Base-by-base conservation (phyloP, 2,329 filamentous ascomycete species). In the Trichoderma semiorbis region DNA sequence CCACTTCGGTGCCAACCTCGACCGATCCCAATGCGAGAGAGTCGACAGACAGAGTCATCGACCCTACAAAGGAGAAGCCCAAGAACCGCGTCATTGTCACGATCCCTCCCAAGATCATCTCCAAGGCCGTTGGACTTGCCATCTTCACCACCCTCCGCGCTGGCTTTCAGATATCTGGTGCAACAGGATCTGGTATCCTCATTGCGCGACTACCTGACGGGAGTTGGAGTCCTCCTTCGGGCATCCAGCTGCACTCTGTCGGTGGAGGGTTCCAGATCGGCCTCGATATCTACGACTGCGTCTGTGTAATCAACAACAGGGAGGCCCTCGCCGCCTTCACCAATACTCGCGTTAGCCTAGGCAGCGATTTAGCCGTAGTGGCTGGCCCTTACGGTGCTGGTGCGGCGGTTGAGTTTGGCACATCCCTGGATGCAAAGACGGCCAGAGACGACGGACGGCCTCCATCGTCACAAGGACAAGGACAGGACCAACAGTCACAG, bases 271-370 rank as follows among this genome's bases (percentile, higher is more conserved):
- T 97, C 78, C 86, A 95, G 72, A 88, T 93, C 1, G 94, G 94
- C 14, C 87, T 95, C 14, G 94, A 97, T 79, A 94, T 97, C 32
- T 97, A 96, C 82, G 94, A 97, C 79, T 96, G 93, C 76, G 93
- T 97, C 3, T 89, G 94, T 28, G 92, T 97, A 43, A 94, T 97
- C 80, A 97, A 97, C 82, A 92, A 88, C 5, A 85, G 88, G 55
- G 87, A 92, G 75, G 93, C 93, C 0, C 84, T 97, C 55, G 88
- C 92, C 18, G 92, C 92, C 0, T 97, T 97, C 80, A 92, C 91
- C 72, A 89, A 89, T 72, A 86, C 93, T 1, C 88, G 93, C 16
- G 90, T 93, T 74, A 95, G 92, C 1, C 82, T 97, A 1, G 94
- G 94, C 3, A 91, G 91, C 43, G 93, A 96, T 78, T 84, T 97